Evolutionary conservation across 352 stramenopile species (phyloP), one percentile per base, ranked within the genome.

Genomic region (Phytophthora nicotianae): DNA sequence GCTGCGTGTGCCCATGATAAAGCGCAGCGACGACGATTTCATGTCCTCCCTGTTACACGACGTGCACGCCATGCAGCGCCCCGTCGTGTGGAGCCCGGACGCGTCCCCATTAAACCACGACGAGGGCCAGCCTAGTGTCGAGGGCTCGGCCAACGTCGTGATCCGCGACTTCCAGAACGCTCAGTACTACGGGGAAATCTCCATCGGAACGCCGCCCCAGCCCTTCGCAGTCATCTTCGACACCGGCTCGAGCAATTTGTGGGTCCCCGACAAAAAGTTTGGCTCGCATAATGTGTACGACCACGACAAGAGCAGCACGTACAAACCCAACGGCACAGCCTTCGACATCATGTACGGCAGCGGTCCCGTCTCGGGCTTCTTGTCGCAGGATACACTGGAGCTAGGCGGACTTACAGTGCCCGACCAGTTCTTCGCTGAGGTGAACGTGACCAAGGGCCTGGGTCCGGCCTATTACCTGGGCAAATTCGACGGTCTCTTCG

Each of bases 401-500:
- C 62, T 97, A 14, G 88, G 80, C 20, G 74, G 65, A 2, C 65
- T 97, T 3, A 63, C 50, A 3, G 70, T 97, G 23, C 49, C 72
- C 5, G 83, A 90, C 62, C 92, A 98, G 72, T 88, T 90, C 50
- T 99, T 99, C 67, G 97, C 95, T 14, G 95, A 98, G 69, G 88
- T 99, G 17, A 94, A 97, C 51, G 95, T 99, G 70, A 98, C 96
- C 9, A 97, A 94, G 55, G 97, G 97, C 11, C 79, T 99, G 9
- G 97, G 96, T 9, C 74, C 97, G 5, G 95, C 90, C 8, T 99
- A 98, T 70, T 93, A 89, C 23, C 57, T 98, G 14, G 96, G 95
- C 59, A 98, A 99, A 46, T 99, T 99, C 73, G 97, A 99, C 76
- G 97, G 97, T 24, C 98, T 99, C 64, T 90, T 99, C 50, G 97